Base-by-base conservation (phyloP, 495 filamentous ascomycete species). In the Endocarpon pusillum region DNA sequence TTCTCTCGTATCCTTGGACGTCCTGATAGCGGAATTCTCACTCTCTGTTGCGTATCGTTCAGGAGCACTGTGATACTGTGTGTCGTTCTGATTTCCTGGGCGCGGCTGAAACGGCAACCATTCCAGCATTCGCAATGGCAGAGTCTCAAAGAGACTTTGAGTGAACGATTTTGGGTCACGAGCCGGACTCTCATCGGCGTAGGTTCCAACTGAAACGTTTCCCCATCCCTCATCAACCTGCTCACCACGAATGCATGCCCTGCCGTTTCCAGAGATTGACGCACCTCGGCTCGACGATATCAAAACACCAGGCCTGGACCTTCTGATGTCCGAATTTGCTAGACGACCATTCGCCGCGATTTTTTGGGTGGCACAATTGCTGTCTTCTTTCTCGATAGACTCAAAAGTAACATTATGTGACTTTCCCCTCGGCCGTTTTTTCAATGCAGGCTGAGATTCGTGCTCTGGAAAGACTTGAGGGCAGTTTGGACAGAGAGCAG, bases 111-210 rank as follows among this genome's bases (percentile, higher is more conserved):
- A 66, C 10, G 75, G 71, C 23, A 81, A 57, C 78, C 78, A 85
- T 49, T 85, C 80, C 19, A 87, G 56, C 72, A 87, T 80, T 36
- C 75, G 75, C 41, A 84, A 63, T 3, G 81, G 67, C 26, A 74
- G 60, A 2, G 82, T 83, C 40, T 77, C 76, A 44, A 87, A 86
- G 2, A 89, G 58, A 38, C 79, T 79, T 29, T 84, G 83, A 6
- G 78, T 77, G 42, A 91, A 86, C 1, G 81, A 87, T 39, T 80
- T 78, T 14, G 81, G 78, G 46, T 91, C 82, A 44, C 78, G n/a
- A n/a, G n/a, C 84, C 42, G 67, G 62, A 5, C 57, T 52, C 27
- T 71, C 66, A 28, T 57, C 53, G 40, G 19, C 12, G 7, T 7
- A n/a, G 5, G 28, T 17, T 14, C 28, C 12, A 4, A 17, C 12